Evolutionary conservation across 176 grass and related monocot genomes (phyloP), one percentile per base, ranked within the genome.

Genomic region (Carex myosuroides): DNA sequence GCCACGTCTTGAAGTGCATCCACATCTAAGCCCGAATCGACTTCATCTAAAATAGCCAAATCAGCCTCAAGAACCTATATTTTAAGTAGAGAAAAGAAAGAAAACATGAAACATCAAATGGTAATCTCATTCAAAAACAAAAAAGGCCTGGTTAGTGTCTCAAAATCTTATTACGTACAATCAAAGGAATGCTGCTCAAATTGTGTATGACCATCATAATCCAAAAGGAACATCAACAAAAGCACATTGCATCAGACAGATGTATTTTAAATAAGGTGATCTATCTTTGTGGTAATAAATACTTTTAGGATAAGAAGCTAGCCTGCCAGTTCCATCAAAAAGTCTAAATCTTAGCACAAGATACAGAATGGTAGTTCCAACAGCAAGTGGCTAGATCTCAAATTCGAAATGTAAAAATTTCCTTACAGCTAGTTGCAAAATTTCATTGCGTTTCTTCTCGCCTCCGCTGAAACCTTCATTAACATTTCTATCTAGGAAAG

Each of bases 391-490:
- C 8, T 12, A 81, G 33, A 24, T 46, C 30, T 50, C 61, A 69
- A 57, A 55, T 53, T 17, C 24, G 0, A 84, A 56, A 56, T 41
- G 50, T 57, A 39, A 59, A 10, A 78, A 6, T 10, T 64, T 85
- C 85, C 91, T 68, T 95, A 98, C 92, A 35, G 91, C 94, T 84
- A 98, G 92, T 88, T 98, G 96, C 83, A 98, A 81, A 89, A 98
- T 98, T 83, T 98, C 93, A 79, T 98, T 98, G 67, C 89, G 88
- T 84, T 98, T 98, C 88, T 89, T 98, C 90, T 98, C 96, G 64
- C 96, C 96, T 62, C 96, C 96, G 65, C 93, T 95, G 81, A 98
- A 98, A 62, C 93, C 91, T 93, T 95, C 96, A 72, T 98, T 98
- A 24, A 98, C 96, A 89, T 95, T 95, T 79, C 93, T 92, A 67